Evolutionary conservation across 768 basidiomycete species (phyloP), one percentile per base, ranked within the genome.

Genomic region (Mycena crocata): DNA sequence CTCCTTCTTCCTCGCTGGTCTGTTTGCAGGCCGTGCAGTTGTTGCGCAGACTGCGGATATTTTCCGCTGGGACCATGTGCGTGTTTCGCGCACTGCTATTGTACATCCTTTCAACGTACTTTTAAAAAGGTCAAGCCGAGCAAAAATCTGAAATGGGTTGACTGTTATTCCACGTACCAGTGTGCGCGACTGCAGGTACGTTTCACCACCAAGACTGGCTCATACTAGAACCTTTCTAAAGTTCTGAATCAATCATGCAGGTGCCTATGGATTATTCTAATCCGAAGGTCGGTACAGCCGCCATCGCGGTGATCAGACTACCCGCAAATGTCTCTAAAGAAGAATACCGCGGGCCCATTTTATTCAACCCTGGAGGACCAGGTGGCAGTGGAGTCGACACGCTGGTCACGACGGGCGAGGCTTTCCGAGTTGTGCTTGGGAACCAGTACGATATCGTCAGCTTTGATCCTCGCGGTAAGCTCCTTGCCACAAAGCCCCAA

Each of bases 351-450:
- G 67, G 67, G 5, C 67, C 67, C 0, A 12, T 68, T 0, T 30
- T 68, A 5, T 59, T 68, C 57, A 68, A 68, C 50, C 67, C 67
- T 3, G 67, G 67, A 17, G 67, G 67, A 7, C 67, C 67, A 5
- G 67, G 66, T 2, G 66, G 40, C 12, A 62, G 61, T 34, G 61
- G 66, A 12, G 66, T 68, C 31, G 66, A 68, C 21, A 37, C 40
- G 24, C 17, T 68, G 0, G 58, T 63, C 14, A 19, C 5, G 6
- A 28, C 15, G 35, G 67, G 49, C 19, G n/a, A 49, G 2, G 35
- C 26, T 30, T 24, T 64, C 9, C 39, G 46, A 26, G 42, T 39
- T 12, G 15, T 68, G 26, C 15, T 68, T 34, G 67, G 67, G 9
- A 30, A 15, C 13, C 30, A 58, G 21, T 68, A 57, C 26, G 67